Evolutionary conservation across 2,329 filamentous ascomycete genomes (phyloP).

Genomic region (Colletotrichum godetiae): DNA sequence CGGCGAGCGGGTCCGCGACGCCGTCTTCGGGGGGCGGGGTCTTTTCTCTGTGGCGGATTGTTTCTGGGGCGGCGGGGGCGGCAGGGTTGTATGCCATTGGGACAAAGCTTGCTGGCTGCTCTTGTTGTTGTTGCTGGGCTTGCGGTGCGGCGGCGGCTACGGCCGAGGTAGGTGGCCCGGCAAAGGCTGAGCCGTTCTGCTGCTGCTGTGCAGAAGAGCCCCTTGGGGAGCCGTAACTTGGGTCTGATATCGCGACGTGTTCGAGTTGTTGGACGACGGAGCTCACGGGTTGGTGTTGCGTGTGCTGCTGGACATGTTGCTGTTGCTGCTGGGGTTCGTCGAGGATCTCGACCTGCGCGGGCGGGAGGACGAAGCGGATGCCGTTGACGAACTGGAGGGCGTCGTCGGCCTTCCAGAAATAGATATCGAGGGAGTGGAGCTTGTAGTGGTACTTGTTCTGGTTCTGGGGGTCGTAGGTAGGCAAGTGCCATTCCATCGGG

Average conservation of each 20-base stretch:
- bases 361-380: constrained; percentile 72
- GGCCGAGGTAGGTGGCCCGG: constrained; percentile 53
- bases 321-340: constrained; percentile 69
- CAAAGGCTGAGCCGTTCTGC: constrained; percentile 46
- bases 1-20: constrained; percentile 67
- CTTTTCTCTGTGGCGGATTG: constrained; percentile 79
- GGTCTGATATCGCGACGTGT: constrained; percentile 73
- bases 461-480: constrained; percentile 77
- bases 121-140: constrained; percentile 24
- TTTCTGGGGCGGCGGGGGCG: constrained; percentile 79
- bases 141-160: constrained; percentile 19
- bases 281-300: constrained; percentile 61
- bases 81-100: constrained; percentile 85
- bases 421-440: constrained; percentile 80
- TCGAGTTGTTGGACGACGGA: constrained; percentile 81
- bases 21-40: constrained; percentile 81
- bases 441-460: constrained; percentile 84
- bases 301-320: constrained; percentile 43
- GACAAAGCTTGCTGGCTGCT: constrained; percentile 59
- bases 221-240: constrained; percentile 53
- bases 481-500: constrained; percentile 78
- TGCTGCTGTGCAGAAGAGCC: constrained; percentile 27
- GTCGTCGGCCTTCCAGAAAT: constrained; percentile 82
- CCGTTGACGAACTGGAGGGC: constrained; percentile 77
- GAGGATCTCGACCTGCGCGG: constrained; percentile 69